These are phyloP conservation scores for Russula vinacea DNA, from an alignment of 768 basidiomycete species.

Conservation along the genomic window DNA sequence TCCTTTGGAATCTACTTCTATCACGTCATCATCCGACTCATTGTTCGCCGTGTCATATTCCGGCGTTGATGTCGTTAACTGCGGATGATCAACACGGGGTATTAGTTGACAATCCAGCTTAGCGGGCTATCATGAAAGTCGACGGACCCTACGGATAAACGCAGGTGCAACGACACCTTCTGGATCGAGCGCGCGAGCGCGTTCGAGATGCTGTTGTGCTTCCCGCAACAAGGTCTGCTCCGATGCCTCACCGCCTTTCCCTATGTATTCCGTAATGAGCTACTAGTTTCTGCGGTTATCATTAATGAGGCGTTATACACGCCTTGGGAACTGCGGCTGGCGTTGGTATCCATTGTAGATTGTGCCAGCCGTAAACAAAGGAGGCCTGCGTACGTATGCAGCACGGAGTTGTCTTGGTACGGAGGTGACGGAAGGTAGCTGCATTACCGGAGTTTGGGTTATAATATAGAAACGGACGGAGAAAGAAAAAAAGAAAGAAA, in stretches of 20 bases:
- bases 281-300: background rate
- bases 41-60: conserved; percentile 24
- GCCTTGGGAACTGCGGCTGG: conserved; percentile 15
- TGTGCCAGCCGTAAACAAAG: conserved; percentile 64
- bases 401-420: conserved; percentile 73
- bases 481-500: conserved; percentile 23
- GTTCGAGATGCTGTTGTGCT: conserved; percentile 64
- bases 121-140: background rate
- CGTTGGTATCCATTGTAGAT: conserved; percentile 29
- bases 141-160: conserved; percentile 53
- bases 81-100: conserved; percentile 6
- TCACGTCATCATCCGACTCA: conserved; percentile 43
- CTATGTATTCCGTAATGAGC: background rate
- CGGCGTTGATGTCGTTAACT: conserved; percentile 27
- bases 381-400: conserved; percentile 83
- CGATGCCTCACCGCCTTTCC: conserved; percentile 7
- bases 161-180: conserved; percentile 50
- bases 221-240: conserved; percentile 45
- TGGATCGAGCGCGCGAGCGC: conserved; percentile 57
- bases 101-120: conserved; percentile 9
- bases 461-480: background rate
- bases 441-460: conserved; percentile 14
- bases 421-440: conserved; percentile 88
- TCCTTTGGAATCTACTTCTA: conserved; percentile 32
- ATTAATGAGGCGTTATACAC: conserved; percentile 1